Evolutionary conservation across 2,329 filamentous ascomycete genomes (phyloP).

Genomic region (Claviceps capensis): DNA sequence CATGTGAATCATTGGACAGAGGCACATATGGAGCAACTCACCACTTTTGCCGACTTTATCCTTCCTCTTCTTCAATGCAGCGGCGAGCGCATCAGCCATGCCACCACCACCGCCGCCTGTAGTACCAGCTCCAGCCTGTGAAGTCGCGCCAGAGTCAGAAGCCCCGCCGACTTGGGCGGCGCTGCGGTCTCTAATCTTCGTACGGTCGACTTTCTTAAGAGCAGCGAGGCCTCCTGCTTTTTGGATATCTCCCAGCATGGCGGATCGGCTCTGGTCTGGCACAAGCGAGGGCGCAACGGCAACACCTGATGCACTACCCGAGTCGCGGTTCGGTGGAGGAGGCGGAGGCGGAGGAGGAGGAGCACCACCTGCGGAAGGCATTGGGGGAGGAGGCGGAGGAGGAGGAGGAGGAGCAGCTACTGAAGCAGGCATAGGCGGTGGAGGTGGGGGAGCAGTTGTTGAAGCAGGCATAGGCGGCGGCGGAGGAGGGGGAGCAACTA

Average conservation of each 20-base stretch:
- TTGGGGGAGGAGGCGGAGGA: slow-evolving; percentile 26
- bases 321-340: slow-evolving; percentile 44
- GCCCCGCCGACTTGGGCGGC: slow-evolving; percentile 42
- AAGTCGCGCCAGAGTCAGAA: slow-evolving; percentile 35
- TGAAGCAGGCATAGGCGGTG: slow-evolving; percentile 19
- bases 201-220: slow-evolving; percentile 62
- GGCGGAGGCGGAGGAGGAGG: slow-evolving; percentile 34
- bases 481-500: slow-evolving; percentile 13
- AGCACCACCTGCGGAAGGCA: slow-evolving; percentile 13
- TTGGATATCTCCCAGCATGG: slow-evolving; percentile 59
- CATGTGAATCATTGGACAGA: not conserved
- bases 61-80: slow-evolving; percentile 69
- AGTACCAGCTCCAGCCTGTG: slow-evolving; percentile 37
- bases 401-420: slow-evolving; percentile 21
- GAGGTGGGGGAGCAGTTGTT: slow-evolving; percentile 24
- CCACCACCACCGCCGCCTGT: slow-evolving; percentile 45
- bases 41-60: slow-evolving; percentile 90
- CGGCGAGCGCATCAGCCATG: slow-evolving; percentile 72
- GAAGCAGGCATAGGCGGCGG: slow-evolving; percentile 15
- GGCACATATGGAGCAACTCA: slow-evolving; percentile 37
- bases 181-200: slow-evolving; percentile 59
- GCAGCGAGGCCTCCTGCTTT: slow-evolving; percentile 51
- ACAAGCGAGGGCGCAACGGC: slow-evolving; percentile 30
- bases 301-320: slow-evolving; percentile 39
- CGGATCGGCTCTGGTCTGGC: slow-evolving; percentile 36